A percentile compares a stretch with the other conserved stretches of the same genome.
phyloP scores from a whole-genome alignment of 73 alveolate genomes.

The Breviolum minutum region DNA sequence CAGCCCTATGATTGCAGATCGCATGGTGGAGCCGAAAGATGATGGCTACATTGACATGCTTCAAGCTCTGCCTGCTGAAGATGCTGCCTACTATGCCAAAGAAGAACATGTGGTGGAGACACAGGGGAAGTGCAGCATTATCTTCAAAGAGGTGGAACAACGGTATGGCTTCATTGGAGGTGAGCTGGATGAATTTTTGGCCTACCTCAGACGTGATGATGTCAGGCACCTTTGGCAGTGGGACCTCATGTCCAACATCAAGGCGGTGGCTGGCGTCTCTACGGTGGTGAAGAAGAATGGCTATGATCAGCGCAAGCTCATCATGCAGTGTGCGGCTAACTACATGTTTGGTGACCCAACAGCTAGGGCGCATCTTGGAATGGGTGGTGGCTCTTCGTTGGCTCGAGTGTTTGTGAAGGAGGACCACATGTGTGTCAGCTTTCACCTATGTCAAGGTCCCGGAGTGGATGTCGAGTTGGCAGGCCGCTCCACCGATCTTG shows the following conservation, averaged over 20 bases:
- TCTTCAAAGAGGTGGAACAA: background rate
- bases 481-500: background rate
- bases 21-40: background rate
- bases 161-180: conserved; percentile 3
- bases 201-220: background rate
- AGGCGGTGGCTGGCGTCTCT: background rate
- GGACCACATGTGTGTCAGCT: background rate
- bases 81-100: background rate
- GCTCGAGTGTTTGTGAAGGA: background rate
- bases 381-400: background rate
- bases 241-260: background rate
- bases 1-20: background rate
- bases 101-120: background rate
- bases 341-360: background rate
- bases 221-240: background rate
- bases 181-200: background rate
- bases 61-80: background rate
- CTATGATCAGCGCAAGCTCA: background rate
- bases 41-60: background rate
- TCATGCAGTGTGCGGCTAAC: background rate
- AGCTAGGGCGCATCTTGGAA: background rate
- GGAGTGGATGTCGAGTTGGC: background rate
- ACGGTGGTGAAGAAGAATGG: background rate
- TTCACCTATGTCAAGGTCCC: background rate
- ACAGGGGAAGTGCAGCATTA: background rate